Base-by-base conservation (phyloP, 306 rosid genomes). In the Quercus cerris region DNA sequence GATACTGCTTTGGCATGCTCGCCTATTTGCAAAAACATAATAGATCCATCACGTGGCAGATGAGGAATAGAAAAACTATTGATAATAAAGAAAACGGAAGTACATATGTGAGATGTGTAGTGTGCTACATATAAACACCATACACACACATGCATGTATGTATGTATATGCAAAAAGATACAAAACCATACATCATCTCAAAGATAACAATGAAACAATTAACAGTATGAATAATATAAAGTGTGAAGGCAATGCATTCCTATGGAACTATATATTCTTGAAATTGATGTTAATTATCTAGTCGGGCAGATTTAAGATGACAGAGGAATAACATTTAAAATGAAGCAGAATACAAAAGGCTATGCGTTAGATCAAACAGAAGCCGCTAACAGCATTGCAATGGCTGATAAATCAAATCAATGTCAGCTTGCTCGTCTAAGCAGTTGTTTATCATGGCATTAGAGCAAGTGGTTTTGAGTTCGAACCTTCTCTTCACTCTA, bases 1-100 rank as follows among this genome's bases (percentile, higher is more conserved):
- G 94, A 86, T 95, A 95, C 87, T 95, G 99, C 91, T 93, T 95
- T 22, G 97, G 99, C 97, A 91, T 89, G 92, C 20, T 86, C 82
- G 93, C 97, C 99, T 94, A 79, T 56, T 81, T 56, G 63, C 71
- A 85, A 46, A 78, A 64, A 81, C 75, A 83, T 28, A 54, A 71
- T 1, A 80, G n/a, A 86, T 71, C 73, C 56, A 75, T 57, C 38
- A 79, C 41, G 54, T 73, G 56, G 69, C 23, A 6, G 46, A 66
- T 74, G 56, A 49, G 74, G 74, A 52, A 71, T 67, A 15, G 55
- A 71, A 51, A 79, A 74, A 58, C 8, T 8, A 68, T 52, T 27
- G 30, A 75, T 41, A 70, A 23, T 18, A 28, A 56, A 22, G 41
- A 68, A 79, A 63, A 73, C 25, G 33, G 71, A 6, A 74, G 56